Percentiles rank a stretch among this genome's conserved stretches.
These are phyloP conservation scores for Cicer bijugum DNA, from an alignment of 306 rosid species.

Conservation along the genomic window DNA sequence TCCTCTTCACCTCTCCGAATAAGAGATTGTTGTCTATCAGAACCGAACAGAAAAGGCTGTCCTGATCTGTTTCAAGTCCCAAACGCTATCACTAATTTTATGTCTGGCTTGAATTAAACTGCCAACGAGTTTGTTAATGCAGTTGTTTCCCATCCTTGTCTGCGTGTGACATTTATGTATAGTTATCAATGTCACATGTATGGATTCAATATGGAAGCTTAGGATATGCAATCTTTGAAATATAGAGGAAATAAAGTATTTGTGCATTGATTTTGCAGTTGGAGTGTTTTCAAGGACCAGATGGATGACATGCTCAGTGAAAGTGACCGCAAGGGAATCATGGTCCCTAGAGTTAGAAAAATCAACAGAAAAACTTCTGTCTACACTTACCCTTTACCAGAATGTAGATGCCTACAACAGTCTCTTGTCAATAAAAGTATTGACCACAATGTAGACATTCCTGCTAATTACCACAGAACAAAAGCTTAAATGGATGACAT, in stretches of 20 bases:
- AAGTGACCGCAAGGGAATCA: constrained; percentile 89
- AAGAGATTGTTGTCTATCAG: neutral
- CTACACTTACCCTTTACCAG: constrained; percentile 89
- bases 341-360: constrained; percentile 87
- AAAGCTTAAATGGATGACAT: constrained; percentile 39
- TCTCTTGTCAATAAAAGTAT: constrained; percentile 45
- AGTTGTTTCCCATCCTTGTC: constrained; percentile 9
- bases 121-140: constrained; percentile 5
- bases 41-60: constrained; percentile 4
- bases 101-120: constrained; percentile 29
- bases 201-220: constrained; percentile 23
- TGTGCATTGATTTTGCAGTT: constrained; percentile 62
- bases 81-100: neutral
- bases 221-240: constrained; percentile 32
- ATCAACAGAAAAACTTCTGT: constrained; percentile 89
- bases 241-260: constrained; percentile 34
- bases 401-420: constrained; percentile 85
- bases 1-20: too few relatives aligned
- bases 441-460: constrained; percentile 43
- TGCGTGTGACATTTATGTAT: constrained; percentile 28
- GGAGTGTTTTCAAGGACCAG: constrained; percentile 78
- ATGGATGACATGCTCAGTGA: constrained; percentile 88
- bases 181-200: neutral
- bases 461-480: constrained; percentile 38
- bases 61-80: neutral